phyloP scores from a whole-genome alignment of 2,329 filamentous ascomycete species.

The Cercospora sp. region DNA sequence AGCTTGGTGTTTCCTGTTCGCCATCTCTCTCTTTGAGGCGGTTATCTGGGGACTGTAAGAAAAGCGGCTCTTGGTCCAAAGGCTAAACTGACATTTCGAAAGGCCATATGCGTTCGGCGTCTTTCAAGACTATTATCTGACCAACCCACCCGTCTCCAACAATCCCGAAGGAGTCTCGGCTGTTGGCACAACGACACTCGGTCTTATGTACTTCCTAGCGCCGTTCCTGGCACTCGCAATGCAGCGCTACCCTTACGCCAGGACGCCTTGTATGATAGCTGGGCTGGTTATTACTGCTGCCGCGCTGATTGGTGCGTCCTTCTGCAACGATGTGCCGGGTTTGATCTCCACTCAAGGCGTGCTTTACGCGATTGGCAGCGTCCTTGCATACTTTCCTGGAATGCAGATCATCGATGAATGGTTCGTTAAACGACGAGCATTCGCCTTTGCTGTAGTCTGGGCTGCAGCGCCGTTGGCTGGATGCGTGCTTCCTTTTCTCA shows the following conservation, averaged over 20 bases:
- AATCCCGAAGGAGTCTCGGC: background rate
- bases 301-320: background rate
- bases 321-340: background rate
- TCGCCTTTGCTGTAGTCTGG: conserved; percentile 55
- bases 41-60: conserved; percentile 12
- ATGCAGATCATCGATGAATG: conserved; percentile 55
- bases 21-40: background rate
- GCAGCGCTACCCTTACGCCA: background rate
- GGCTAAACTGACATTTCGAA: background rate
- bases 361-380: conserved; percentile 48
- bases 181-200: background rate
- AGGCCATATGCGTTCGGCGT: background rate
- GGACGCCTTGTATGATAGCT: background rate
- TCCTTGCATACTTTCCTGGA: conserved; percentile 52
- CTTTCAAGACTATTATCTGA: background rate
- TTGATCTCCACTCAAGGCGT: conserved; percentile 42
- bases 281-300: background rate
- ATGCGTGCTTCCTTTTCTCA: conserved; percentile 46
- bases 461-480: conserved; percentile 48
- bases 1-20: background rate
- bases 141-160: background rate
- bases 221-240: background rate
- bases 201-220: background rate
- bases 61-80: background rate
- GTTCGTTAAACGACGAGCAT: conserved; percentile 54